These are phyloP conservation scores for Aleurites moluccanus DNA, from an alignment of 441 rosid species.

Conservation along the genomic window DNA sequence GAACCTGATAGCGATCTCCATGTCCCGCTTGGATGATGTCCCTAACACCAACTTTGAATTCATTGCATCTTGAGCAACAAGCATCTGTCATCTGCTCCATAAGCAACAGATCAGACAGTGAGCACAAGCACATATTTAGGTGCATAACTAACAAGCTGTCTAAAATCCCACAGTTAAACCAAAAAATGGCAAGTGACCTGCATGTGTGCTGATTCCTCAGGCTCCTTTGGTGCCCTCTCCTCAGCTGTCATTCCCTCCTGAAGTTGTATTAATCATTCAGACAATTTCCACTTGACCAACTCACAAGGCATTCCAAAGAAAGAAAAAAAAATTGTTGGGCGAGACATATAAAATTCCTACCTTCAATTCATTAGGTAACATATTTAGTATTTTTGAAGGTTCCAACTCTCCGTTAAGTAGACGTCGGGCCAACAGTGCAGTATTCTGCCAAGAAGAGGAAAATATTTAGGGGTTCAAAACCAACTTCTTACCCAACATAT, in stretches of 20 bases:
- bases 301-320: neutral
- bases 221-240: conserved; percentile 75
- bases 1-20: conserved; percentile 94
- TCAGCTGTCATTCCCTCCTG: conserved; percentile 94
- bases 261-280: conserved; percentile 18
- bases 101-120: conserved; percentile 22
- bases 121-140: conserved; percentile 3
- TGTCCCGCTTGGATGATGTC: conserved; percentile 98
- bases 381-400: conserved; percentile 74
- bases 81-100: conserved; percentile 87
- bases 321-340: too few species aligned
- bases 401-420: conserved; percentile 79
- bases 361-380: conserved; percentile 92
- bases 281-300: neutral
- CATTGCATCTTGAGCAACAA: conserved; percentile 74
- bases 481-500: neutral
- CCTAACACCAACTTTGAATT: conserved; percentile 67
- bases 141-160: neutral
- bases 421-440: conserved; percentile 60
- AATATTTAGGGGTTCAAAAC: neutral
- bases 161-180: neutral
- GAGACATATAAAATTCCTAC: conserved; percentile 29
- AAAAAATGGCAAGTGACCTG: conserved; percentile 48
- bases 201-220: conserved; percentile 75
- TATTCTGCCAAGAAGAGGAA: conserved; percentile 47